Percentiles rank a stretch among this genome's conserved stretches.
phyloP scores from a whole-genome alignment of 1,284 basidiomycete genomes.

The Leccinum cinnamomeum region DNA sequence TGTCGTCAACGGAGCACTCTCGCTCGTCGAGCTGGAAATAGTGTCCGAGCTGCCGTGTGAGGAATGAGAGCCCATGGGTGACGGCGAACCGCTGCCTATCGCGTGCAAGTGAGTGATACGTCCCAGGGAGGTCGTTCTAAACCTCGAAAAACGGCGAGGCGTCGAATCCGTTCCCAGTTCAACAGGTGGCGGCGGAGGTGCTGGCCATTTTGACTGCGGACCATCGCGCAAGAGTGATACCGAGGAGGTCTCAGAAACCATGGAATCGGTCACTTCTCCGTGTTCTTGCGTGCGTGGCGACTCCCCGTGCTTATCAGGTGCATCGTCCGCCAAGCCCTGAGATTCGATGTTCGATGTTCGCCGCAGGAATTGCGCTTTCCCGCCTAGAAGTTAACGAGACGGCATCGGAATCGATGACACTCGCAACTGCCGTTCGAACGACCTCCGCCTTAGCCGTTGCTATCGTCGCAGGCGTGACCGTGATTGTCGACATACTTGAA shows the following conservation, averaged over 20 bases:
- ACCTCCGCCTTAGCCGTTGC: slow-evolving; percentile 37
- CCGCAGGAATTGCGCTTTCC: slow-evolving; percentile 16
- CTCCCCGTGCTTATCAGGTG: slow-evolving; percentile 1
- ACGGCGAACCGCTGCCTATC: slow-evolving; percentile 8
- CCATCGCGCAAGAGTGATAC: slow-evolving; percentile 24
- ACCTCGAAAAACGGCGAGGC: slow-evolving; percentile 31
- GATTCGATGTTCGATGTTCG: slow-evolving; percentile 7
- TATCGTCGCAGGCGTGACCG: slow-evolving; percentile 50
- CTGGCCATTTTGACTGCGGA: slow-evolving; percentile 31
- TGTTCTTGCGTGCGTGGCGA: slow-evolving; percentile 14
- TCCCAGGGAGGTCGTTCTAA: slow-evolving; percentile 32
- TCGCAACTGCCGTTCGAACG: slow-evolving; percentile 47
- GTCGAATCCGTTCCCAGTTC: slow-evolving; percentile 26
- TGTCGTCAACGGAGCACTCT: slow-evolving; percentile 19
- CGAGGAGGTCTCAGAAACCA: slow-evolving; percentile 19
- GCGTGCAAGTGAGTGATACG: slow-evolving; percentile 29
- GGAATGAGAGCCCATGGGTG: slow-evolving; percentile 27
- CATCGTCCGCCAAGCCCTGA: not conserved
- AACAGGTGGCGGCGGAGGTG: slow-evolving; percentile 32
- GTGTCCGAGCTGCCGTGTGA: slow-evolving; percentile 29
- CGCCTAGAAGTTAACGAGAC: slow-evolving; percentile 22
- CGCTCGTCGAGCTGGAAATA: slow-evolving; percentile 23
- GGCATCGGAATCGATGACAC: slow-evolving; percentile 39
- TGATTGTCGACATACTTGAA: slow-evolving; percentile 51
- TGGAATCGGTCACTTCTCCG: slow-evolving; percentile 15